Percentiles rank a stretch among this genome's conserved stretches.
Evolutionary conservation across 495 filamentous ascomycete genomes (phyloP).

Genomic region (Penicillium verhagenii): DNA sequence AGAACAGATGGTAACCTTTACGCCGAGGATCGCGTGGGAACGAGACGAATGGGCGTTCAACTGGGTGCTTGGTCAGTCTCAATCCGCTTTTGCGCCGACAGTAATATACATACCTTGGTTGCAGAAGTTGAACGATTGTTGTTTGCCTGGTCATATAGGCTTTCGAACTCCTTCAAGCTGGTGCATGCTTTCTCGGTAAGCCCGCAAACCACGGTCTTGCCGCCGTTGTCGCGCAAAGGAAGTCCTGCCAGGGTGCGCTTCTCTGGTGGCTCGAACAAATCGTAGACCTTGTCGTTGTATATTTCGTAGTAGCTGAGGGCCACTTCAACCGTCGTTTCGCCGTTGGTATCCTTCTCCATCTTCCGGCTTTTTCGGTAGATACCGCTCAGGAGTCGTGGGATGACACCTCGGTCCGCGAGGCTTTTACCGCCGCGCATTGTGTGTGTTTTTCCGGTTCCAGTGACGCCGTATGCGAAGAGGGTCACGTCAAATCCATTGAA

Average conservation of each 20-base stretch:
- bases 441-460: conserved; percentile 95
- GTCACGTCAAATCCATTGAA: conserved; percentile 94
- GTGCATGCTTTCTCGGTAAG: conserved; percentile 82
- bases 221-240: conserved; percentile 82
- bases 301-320: conserved; percentile 96
- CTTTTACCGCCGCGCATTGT: conserved; percentile 96
- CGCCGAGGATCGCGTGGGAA: conserved; percentile 89
- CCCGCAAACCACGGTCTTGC: conserved; percentile 89
- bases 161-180: conserved; percentile 89
- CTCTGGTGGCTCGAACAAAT: conserved; percentile 87
- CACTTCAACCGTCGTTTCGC: conserved; percentile 70
- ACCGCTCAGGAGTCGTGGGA: conserved; percentile 81
- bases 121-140: conserved; percentile 87
- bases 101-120: conserved; percentile 62
- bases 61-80: conserved; percentile 31
- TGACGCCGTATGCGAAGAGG: conserved; percentile 94
- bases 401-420: conserved; percentile 85
- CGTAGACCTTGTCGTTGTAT: conserved; percentile 94
- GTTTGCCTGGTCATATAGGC: conserved; percentile 90
- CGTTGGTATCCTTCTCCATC: conserved; percentile 79
- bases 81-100: not conserved
- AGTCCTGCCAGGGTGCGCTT: conserved; percentile 84
- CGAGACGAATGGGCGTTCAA: conserved; percentile 93
- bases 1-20: conserved; percentile 77
- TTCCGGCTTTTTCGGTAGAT: conserved; percentile 86